Conservation (phyloP, 192 early-diverging fungal species). For the Coemansia sp. region DNA sequence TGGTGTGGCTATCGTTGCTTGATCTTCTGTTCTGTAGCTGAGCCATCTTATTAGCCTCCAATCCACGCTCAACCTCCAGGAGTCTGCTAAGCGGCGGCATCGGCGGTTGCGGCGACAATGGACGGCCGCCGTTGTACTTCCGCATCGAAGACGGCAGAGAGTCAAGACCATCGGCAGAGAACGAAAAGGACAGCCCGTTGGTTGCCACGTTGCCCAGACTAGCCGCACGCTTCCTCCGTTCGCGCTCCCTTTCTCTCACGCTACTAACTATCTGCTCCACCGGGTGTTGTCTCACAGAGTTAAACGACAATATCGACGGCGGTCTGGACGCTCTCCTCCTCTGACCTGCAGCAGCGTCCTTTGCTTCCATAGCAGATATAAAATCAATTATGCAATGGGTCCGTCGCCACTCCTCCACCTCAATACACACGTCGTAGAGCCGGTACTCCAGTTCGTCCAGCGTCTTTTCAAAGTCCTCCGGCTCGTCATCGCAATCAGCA, state of each 20-base stretch:
- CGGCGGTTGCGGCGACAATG: constrained; percentile 3
- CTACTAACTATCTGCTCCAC: constrained; percentile 19
- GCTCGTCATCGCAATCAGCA: neutral
- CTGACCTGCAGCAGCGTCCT: neutral
- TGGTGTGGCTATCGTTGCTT: neutral
- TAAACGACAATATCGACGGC: constrained; percentile 16
- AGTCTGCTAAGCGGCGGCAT: constrained; percentile 41
- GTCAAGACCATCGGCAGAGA: neutral
- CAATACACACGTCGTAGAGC: constrained; percentile 33
- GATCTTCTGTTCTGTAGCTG: neutral
- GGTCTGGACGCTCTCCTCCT: constrained; percentile 10
- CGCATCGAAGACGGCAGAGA: neutral
- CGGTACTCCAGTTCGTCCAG: constrained; percentile 17
- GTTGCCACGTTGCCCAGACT: constrained; percentile 10
- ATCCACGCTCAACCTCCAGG: constrained; percentile 40
- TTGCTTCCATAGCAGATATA: constrained; percentile 4
- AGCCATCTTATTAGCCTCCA: neutral
- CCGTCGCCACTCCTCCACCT: constrained; percentile 50
- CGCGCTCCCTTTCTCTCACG: constrained; percentile 21
- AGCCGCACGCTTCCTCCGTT: constrained; percentile 10
- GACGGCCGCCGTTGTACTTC: neutral
- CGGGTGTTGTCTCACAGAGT: constrained; percentile 8
- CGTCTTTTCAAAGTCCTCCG: neutral
- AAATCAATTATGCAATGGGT: constrained; percentile 25
- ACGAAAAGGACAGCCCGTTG: neutral